Percentiles rank a stretch among this genome's conserved stretches.
Evolutionary conservation across 2,329 filamentous ascomycete genomes (phyloP).

Genomic region (Macrophomina tecta): DNA sequence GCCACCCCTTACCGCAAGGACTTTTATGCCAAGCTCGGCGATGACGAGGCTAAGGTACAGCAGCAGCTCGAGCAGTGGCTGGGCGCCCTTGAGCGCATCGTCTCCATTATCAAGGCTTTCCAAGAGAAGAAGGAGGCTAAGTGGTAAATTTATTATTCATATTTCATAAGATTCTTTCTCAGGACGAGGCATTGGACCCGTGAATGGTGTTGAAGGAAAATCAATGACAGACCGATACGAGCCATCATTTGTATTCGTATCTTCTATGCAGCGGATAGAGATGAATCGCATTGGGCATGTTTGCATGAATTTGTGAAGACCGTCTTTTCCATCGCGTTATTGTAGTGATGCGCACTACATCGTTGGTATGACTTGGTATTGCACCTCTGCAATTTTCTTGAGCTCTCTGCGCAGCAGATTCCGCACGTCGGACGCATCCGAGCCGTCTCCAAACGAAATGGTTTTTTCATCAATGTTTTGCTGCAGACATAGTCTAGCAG

Average conservation of each 20-base stretch:
- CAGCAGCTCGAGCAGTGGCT: constrained; percentile 74
- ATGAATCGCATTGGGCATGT: neutral
- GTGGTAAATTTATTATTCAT: constrained; percentile 6
- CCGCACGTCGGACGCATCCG: neutral
- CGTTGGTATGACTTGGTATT: too few species aligned
- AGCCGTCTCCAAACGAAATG: neutral
- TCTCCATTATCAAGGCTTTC: constrained; percentile 76
- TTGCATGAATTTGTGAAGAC: neutral
- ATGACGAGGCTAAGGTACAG: constrained; percentile 66
- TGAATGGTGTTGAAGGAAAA: too few species aligned
- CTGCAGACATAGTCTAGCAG: neutral
- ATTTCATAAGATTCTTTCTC: too few species aligned
- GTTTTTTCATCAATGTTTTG: neutral
- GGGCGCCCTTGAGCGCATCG: constrained; percentile 75
- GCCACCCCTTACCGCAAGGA: constrained; percentile 92
- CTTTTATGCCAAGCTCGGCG: constrained; percentile 88
- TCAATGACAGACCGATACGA: neutral
- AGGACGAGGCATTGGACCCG: too few species aligned
- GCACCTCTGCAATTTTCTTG: too few species aligned
- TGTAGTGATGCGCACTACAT: neutral
- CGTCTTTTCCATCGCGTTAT: neutral
- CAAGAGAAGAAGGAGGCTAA: constrained; percentile 28
- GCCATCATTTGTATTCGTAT: neutral
- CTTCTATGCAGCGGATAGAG: neutral
- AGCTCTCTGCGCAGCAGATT: too few species aligned